Base-by-base conservation (phyloP, 176 grass and related monocot genomes). In the Bothriochloa decipiens region DNA sequence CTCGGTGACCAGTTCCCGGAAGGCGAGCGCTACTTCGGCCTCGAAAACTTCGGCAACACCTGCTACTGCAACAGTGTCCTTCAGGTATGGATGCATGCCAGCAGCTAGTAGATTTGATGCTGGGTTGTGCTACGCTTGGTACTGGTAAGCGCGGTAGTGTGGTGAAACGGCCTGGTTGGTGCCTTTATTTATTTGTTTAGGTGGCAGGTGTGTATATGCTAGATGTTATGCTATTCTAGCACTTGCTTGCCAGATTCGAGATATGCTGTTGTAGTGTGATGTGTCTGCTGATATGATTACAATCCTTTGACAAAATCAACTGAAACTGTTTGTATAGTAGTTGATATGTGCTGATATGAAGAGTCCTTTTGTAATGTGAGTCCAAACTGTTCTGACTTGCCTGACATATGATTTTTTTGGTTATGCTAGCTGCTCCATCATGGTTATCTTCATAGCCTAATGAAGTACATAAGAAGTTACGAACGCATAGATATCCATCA, bases 31-130 rank as follows among this genome's bases (percentile, higher is more conserved):
- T 99, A 99, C 85, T 99, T 96, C 82, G 96, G 96, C 32, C 86
- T 99, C 65, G 96, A 99, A 84, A 96, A 99, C 83, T 99, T 96
- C 61, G 96, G 96, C 82, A 99, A 96, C 74, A 99, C 96, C 33
- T 99, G 96, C 79, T 99, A 99, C 70, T 99, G 96, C 84, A 99
- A 99, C 87, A 98, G 96, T 81, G 96, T 99, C 50, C 82, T 99
- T 45, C 96, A 99, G 96, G 95, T 98, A 36, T 53, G 53, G 3
- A 8, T 40, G 0, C 50, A 43, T 77, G 22, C 61, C 33, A 13
- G 26, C 65, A 74, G 74, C 74, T 33, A 68, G 22, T 79, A 74
- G 68, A 86, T 90, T 83, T 79, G 28, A 8, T 69, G 61, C 28
- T 40, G 50, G 67, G 35, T 43, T 32, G 20, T 43, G 63, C 49